Conservation (phyloP, 192 early-diverging fungal genomes). For the Cetraspora pellucida region DNA sequence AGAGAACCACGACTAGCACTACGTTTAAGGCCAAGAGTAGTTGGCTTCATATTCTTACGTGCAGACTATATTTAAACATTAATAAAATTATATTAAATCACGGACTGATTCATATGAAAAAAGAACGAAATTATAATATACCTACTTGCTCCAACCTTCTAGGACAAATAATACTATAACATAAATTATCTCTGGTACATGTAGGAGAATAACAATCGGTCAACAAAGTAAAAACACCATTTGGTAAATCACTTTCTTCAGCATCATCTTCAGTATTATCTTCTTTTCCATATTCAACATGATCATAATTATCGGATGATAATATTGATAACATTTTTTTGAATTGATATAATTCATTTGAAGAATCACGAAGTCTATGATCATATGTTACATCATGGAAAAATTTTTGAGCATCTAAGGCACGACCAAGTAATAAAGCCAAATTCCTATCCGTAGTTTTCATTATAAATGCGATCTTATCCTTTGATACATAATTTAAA, state of each 20-base stretch:
- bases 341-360: conserved; percentile 84
- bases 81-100: neutral
- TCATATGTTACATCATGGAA: conserved; percentile 92
- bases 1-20: conserved; percentile 45
- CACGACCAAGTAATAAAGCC: conserved; percentile 83
- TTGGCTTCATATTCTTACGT: conserved; percentile 37
- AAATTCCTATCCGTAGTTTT: conserved; percentile 85
- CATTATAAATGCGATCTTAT: conserved; percentile 78
- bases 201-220: conserved; percentile 95
- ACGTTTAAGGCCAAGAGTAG: conserved; percentile 36
- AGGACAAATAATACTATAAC: conserved; percentile 91
- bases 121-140: neutral
- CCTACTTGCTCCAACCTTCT: conserved; percentile 69
- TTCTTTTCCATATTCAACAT: conserved; percentile 25
- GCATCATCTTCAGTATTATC: conserved; percentile 27
- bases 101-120: no score
- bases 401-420: conserved; percentile 86
- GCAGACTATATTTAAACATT: conserved; percentile 33
- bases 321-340: conserved; percentile 44
- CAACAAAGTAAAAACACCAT: conserved; percentile 88
- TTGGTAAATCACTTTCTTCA: conserved; percentile 56
- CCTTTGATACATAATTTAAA: conserved; percentile 46
- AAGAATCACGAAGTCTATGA: conserved; percentile 83
- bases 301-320: conserved; percentile 20
- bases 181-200: conserved; percentile 76